Base-by-base conservation (phyloP, 2,329 filamentous ascomycete genomes). In the Arthrobotrys megalospora region DNA sequence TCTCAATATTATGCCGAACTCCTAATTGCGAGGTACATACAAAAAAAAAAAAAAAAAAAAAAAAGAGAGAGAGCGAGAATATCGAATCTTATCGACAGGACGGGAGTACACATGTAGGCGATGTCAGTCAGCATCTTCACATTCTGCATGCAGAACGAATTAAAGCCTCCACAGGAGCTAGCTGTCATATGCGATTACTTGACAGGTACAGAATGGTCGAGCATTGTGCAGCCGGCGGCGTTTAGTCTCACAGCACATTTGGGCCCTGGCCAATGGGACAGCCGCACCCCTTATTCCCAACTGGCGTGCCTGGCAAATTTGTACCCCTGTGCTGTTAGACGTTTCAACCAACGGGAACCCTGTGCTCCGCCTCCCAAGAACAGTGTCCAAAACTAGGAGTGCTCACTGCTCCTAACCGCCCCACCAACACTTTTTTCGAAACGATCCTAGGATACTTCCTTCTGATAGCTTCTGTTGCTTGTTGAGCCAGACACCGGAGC, bases 311-410 rank as follows among this genome's bases (percentile, higher is more conserved):
- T 62, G 38, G 53, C 65, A 55, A 76, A 62, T 77, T 71, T 52
- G 52, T 43, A 32, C 65, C 72, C 72, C 72, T 77, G 72, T 77
- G 48, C 48, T 41, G 47, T 34, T 62, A 34, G 50, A 47, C 41
- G 72, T 77, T 77, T 77, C 73, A 77, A 77, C 73, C 73, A 66
- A 69, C 65, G 43, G 43, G 36, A 60, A 41, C 50, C 62, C 73
- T 69, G 55, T 50, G 67, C 66, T 78, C 67, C 41, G 34, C 62
- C 52, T 58, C 47, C 38, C 21, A 66, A 38, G 36, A 77, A 41
- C 38, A 48, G 10, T 52, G 52, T 69, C 64, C 66, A 77, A 77
- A 77, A 77, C 72, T 69, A 28, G 66, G 43, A 69, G 50, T 38
- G 24, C 62, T 50, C 38, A 19, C 67, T 76, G 53, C 38, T 14